phyloP scores from a whole-genome alignment of 257 asterid species.

The Solanum commersonii region DNA sequence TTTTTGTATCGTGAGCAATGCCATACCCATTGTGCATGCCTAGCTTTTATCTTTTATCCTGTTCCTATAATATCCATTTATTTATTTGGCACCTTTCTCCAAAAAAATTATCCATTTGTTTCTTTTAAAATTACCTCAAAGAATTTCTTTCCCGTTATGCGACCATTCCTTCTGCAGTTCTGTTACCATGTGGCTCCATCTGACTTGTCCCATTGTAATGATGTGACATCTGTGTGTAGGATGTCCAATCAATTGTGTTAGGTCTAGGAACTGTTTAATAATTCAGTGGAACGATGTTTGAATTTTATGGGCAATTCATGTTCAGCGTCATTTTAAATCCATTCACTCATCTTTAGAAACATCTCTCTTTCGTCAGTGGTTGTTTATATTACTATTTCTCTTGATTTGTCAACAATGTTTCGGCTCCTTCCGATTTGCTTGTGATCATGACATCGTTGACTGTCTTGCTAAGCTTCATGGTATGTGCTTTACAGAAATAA shows the following conservation, averaged over 20 bases:
- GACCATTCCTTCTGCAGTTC: neutral
- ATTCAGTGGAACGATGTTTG: neutral
- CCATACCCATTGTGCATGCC: neutral
- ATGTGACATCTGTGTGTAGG: neutral
- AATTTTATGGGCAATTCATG: neutral
- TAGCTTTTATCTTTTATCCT: neutral
- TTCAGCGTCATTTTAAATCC: neutral
- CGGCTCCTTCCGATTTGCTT: neutral
- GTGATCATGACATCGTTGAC: neutral
- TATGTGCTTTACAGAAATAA: neutral
- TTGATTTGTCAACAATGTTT: neutral
- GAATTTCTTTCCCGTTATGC: neutral
- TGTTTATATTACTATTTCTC: neutral
- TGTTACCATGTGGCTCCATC: neutral
- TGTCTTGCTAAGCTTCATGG: neutral
- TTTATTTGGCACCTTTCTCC: neutral
- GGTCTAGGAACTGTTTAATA: neutral
- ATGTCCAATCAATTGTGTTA: neutral
- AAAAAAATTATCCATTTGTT: neutral
- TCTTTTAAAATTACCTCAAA: neutral
- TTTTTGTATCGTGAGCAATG: neutral
- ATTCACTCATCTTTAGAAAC: neutral
- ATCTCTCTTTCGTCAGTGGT: neutral
- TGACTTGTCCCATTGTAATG: neutral
- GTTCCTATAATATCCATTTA: neutral